A percentile compares a stretch with the other conserved stretches of the same genome.
Evolutionary conservation across 768 basidiomycete species (phyloP).

Genomic region (Auriscalpium microsporum): DNA sequence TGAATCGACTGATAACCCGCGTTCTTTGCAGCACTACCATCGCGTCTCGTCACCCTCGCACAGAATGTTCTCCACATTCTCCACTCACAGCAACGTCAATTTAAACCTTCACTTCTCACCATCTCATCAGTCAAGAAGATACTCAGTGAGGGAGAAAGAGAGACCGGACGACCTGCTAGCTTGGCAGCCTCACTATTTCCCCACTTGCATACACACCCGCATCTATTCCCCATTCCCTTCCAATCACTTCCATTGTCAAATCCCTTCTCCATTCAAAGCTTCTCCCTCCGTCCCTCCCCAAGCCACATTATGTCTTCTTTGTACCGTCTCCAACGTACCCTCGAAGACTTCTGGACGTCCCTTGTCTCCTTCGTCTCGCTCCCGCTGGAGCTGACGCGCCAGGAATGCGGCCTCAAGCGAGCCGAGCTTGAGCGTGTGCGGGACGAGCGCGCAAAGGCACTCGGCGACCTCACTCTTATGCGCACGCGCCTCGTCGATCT

Average conservation of each 20-base stretch:
- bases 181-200: slow-evolving; percentile 59
- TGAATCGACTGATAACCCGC: not conserved
- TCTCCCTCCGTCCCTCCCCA: slow-evolving; percentile 9
- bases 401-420: slow-evolving; percentile 60
- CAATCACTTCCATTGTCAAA: not conserved
- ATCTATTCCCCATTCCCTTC: slow-evolving; percentile 16
- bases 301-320: slow-evolving; percentile 10
- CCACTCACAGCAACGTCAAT: slow-evolving; percentile 33
- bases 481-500: slow-evolving; percentile 36
- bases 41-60: slow-evolving; percentile 30
- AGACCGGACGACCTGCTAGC: slow-evolving; percentile 38
- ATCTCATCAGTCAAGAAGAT: slow-evolving; percentile 40
- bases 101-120: slow-evolving; percentile 38
- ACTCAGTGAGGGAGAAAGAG: slow-evolving; percentile 34
- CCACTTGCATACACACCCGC: slow-evolving; percentile 36
- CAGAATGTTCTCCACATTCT: slow-evolving; percentile 35
- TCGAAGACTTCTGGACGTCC: slow-evolving; percentile 10
- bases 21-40: slow-evolving; percentile 35
- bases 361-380: slow-evolving; percentile 27
- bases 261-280: slow-evolving; percentile 8
- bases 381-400: slow-evolving; percentile 54
- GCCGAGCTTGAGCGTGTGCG: slow-evolving; percentile 52
- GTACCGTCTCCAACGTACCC: slow-evolving; percentile 2
- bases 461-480: slow-evolving; percentile 54
- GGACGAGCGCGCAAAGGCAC: slow-evolving; percentile 56